A percentile compares a stretch with the other conserved stretches of the same genome.
phyloP scores from a whole-genome alignment of 2,329 filamentous ascomycete genomes.

The Pseudocercospora fuligena region DNA sequence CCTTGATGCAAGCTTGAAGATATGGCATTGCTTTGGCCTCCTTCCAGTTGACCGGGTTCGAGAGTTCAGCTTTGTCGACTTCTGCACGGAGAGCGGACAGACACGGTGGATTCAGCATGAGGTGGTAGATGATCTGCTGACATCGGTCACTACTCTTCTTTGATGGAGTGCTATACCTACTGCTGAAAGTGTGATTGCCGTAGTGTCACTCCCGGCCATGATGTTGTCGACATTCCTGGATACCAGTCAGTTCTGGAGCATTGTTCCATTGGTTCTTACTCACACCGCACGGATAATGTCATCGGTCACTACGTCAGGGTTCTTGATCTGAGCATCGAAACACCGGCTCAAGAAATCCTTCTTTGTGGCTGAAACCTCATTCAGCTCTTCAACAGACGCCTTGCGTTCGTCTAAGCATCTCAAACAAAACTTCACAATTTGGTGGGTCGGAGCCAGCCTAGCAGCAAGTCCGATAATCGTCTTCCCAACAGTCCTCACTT shows the following conservation, averaged over 20 bases:
- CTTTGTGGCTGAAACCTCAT: too few relatives aligned
- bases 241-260: not conserved
- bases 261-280: not conserved
- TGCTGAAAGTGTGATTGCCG: constrained; percentile 8
- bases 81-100: constrained; percentile 27
- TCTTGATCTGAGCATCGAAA: not conserved
- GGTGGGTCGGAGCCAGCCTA: not conserved
- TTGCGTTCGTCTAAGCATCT: not conserved
- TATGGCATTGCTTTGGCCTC: constrained; percentile 47
- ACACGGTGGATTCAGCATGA: constrained; percentile 2
- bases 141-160: not conserved
- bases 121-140: constrained; percentile 8
- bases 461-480: not conserved
- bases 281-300: not conserved
- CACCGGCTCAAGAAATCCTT: not conserved
- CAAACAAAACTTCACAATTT: not conserved
- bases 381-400: not conserved
- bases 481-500: not conserved
- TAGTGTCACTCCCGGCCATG: constrained; percentile 13
- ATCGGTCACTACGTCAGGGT: not conserved
- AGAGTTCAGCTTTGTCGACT: constrained; percentile 19
- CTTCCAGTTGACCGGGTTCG: constrained; percentile 35
- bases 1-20: constrained; percentile 43
- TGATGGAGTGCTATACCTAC: not conserved
- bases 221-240: not conserved